These are phyloP conservation scores for Carex myosuroides DNA, from an alignment of 176 grass and related monocot species.

Conservation along the genomic window DNA sequence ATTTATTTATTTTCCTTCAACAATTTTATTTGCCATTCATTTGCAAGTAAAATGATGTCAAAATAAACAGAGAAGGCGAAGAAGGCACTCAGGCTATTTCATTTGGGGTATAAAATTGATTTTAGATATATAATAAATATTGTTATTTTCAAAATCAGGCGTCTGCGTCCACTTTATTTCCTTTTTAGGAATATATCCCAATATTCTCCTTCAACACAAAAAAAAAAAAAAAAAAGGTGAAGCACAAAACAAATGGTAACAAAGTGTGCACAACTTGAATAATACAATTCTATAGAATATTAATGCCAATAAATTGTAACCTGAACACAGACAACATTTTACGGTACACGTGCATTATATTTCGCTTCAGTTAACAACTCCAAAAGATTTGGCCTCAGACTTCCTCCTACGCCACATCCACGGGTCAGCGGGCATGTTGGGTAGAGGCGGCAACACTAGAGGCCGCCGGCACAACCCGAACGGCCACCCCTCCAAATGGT, in stretches of 20 bases:
- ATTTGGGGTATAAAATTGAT: neutral
- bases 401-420: constrained; percentile 79
- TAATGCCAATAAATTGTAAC: neutral
- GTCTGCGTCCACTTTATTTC: neutral
- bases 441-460: constrained; percentile 59
- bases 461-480: constrained; percentile 73
- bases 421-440: constrained; percentile 59
- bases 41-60: neutral
- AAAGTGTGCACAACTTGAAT: neutral
- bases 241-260: neutral
- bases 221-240: neutral
- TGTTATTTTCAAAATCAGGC: neutral
- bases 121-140: neutral
- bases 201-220: neutral
- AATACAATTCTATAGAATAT: neutral
- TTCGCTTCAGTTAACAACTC: neutral
- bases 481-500: constrained; percentile 81
- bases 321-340: neutral
- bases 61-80: neutral
- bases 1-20: neutral
- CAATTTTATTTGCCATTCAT: neutral
- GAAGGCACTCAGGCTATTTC: neutral
- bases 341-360: neutral
- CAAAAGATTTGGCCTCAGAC: constrained; percentile 18
- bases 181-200: neutral